phyloP scores from a whole-genome alignment of 192 early-diverging fungal species.

The Radiomyces spectabilis region DNA sequence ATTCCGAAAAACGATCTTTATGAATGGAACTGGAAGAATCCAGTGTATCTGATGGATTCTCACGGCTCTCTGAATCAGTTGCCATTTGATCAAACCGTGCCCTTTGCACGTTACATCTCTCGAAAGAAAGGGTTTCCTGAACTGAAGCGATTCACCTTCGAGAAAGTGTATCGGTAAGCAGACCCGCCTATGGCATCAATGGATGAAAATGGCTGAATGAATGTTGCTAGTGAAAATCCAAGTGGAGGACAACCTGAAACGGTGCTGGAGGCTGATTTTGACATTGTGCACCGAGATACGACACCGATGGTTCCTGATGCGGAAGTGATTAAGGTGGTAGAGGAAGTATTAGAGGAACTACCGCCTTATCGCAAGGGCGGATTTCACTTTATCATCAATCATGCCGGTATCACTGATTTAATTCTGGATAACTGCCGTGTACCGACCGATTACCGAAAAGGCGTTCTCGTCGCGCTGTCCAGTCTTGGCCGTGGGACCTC shows the following conservation, averaged over 20 bases:
- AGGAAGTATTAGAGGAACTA: slow-evolving; percentile 61
- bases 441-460: slow-evolving; percentile 43
- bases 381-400: slow-evolving; percentile 64
- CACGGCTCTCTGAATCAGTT: slow-evolving; percentile 77
- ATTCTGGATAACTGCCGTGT: slow-evolving; percentile 70
- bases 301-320: slow-evolving; percentile 74
- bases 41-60: slow-evolving; percentile 76
- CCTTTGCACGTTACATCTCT: slow-evolving; percentile 84
- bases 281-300: slow-evolving; percentile 65
- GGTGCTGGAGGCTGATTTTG: slow-evolving; percentile 82
- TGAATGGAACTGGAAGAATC: slow-evolving; percentile 53
- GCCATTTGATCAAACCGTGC: slow-evolving; percentile 85
- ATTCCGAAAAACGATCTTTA: slow-evolving; percentile 71
- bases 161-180: slow-evolving; percentile 56
- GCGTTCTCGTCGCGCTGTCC: slow-evolving; percentile 49
- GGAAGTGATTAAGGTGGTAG: slow-evolving; percentile 80
- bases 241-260: slow-evolving; percentile 80
- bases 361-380: slow-evolving; percentile 57
- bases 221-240: slow-evolving; percentile 48
- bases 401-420: slow-evolving; percentile 61
- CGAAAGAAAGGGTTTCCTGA: slow-evolving; percentile 55
- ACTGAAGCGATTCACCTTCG: slow-evolving; percentile 84
- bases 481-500: slow-evolving; percentile 47
- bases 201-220: neutral
- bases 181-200: neutral